Percentiles rank a stretch among this genome's conserved stretches.
phyloP scores from a whole-genome alignment of 2,329 filamentous ascomycete genomes.

The Ciborinia camelliae region DNA sequence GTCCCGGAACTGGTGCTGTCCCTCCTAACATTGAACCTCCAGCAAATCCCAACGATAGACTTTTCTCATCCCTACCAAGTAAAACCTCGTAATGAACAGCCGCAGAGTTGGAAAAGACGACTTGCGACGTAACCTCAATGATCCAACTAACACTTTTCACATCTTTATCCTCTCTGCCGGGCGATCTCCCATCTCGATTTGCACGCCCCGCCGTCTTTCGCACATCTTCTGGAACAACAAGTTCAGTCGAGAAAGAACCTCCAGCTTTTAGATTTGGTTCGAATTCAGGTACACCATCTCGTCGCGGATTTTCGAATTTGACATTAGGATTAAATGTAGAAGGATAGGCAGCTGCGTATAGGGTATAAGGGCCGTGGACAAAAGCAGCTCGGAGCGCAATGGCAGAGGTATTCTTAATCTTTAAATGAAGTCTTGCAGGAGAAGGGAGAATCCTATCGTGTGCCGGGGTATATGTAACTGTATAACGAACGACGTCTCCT shows the following conservation, averaged over 20 bases:
- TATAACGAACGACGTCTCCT: slow-evolving; percentile 89
- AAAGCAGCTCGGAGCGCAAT: slow-evolving; percentile 92
- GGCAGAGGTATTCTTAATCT: slow-evolving; percentile 86
- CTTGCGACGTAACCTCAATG: slow-evolving; percentile 86
- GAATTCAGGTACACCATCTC: slow-evolving; percentile 80
- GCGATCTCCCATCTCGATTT: slow-evolving; percentile 42
- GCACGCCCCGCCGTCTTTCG: slow-evolving; percentile 57
- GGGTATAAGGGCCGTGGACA: slow-evolving; percentile 90
- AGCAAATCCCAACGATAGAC: slow-evolving; percentile 61
- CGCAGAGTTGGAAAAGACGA: slow-evolving; percentile 87
- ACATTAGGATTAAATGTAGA: slow-evolving; percentile 77
- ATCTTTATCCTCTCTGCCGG: slow-evolving; percentile 42
- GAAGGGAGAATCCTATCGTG: slow-evolving; percentile 86
- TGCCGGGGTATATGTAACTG: slow-evolving; percentile 85
- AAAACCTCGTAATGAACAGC: slow-evolving; percentile 85
- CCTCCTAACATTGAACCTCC: slow-evolving; percentile 41
- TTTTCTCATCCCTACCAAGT: slow-evolving; percentile 81
- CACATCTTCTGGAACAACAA: slow-evolving; percentile 76
- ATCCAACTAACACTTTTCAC: slow-evolving; percentile 73
- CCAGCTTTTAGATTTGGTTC: slow-evolving; percentile 96
- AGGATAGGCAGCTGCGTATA: slow-evolving; percentile 84
- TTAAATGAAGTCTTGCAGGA: slow-evolving; percentile 75
- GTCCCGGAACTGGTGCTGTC: slow-evolving; percentile 53
- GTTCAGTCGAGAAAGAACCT: slow-evolving; percentile 75
- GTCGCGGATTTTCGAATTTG: slow-evolving; percentile 66